Evolutionary conservation across 2,329 filamentous ascomycete genomes (phyloP).

Genomic region (Fusarium chlamydosporum): DNA sequence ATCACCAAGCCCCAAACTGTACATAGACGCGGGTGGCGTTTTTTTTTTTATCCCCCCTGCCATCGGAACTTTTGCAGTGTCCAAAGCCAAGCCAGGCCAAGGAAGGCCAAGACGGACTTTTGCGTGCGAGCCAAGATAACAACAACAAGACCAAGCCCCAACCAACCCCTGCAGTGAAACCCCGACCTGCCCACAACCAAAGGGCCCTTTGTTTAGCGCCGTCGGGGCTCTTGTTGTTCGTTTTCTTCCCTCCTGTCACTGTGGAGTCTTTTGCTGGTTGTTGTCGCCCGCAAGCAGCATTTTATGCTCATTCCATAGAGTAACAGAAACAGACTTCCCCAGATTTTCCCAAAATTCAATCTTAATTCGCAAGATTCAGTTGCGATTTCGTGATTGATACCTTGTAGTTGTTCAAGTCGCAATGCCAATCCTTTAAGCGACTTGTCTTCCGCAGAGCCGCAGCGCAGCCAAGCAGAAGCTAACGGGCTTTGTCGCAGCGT

Average conservation of each 20-base stretch:
- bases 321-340: slow-evolving; percentile 36
- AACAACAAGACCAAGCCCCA: too few relatives aligned
- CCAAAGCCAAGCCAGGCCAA: neutral
- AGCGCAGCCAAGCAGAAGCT: slow-evolving; percentile 14
- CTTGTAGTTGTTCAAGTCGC: slow-evolving; percentile 11
- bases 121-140: slow-evolving; percentile 27
- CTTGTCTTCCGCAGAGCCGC: slow-evolving; percentile 3
- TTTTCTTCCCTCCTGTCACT: neutral
- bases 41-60: too few relatives aligned
- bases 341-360: slow-evolving; percentile 26
- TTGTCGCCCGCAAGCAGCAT: neutral
- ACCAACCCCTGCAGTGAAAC: slow-evolving; percentile 26
- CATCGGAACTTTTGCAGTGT: slow-evolving; percentile 38
- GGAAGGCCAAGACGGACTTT: slow-evolving; percentile 37
- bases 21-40: slow-evolving; percentile 5
- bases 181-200: slow-evolving; percentile 15
- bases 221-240: neutral
- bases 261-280: neutral
- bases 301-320: slow-evolving; percentile 5
- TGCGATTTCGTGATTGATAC: slow-evolving; percentile 31
- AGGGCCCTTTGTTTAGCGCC: slow-evolving; percentile 45
- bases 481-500: slow-evolving; percentile 1
- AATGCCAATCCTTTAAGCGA: neutral
- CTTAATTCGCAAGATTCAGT: slow-evolving; percentile 23
- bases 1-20: neutral